Percentiles rank a stretch among this genome's conserved stretches.
These are phyloP conservation scores for Leccinum griseonigrum DNA, from an alignment of 1,284 basidiomycete species.

Conservation along the genomic window DNA sequence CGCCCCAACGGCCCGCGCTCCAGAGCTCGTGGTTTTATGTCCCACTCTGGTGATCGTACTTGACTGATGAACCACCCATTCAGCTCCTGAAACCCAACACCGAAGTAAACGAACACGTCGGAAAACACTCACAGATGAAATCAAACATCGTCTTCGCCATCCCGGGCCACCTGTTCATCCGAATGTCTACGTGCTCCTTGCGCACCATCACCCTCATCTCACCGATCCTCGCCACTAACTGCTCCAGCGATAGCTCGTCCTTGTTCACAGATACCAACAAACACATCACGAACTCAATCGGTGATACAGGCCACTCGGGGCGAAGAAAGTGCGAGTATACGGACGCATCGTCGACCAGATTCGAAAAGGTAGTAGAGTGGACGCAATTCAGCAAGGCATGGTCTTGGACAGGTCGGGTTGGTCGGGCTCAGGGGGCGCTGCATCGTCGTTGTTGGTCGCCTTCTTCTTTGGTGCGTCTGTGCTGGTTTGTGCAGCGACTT, in stretches of 20 bases:
- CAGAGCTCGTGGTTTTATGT: too few species aligned
- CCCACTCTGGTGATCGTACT: too few species aligned
- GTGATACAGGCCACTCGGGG: slow-evolving; percentile 45
- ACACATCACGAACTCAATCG: slow-evolving; percentile 59
- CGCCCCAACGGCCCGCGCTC: too few species aligned
- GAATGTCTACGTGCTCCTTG: slow-evolving; percentile 46
- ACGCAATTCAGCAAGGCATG: slow-evolving; percentile 36
- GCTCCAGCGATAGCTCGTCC: slow-evolving; percentile 33
- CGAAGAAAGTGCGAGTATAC: slow-evolving; percentile 35
- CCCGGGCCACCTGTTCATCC: slow-evolving; percentile 48
- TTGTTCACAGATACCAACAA: slow-evolving; percentile 49
- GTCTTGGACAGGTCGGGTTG: slow-evolving; percentile 26
- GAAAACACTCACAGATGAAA: slow-evolving; percentile 33
- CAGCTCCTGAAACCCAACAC: background rate
- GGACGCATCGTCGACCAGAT: slow-evolving; percentile 37
- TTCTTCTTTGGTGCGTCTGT: slow-evolving; percentile 21
- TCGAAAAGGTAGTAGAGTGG: slow-evolving; percentile 39
- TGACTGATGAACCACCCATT: too few species aligned
- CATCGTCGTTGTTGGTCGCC: background rate
- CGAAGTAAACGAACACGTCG: background rate
- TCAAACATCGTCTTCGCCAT: slow-evolving; percentile 42
- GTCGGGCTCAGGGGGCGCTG: background rate
- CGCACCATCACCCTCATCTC: slow-evolving; percentile 51
- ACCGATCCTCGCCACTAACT: slow-evolving; percentile 44
- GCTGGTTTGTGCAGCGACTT: slow-evolving; percentile 48